Conservation (phyloP, 2,329 filamentous ascomycete genomes). For the Epichloe festucae region DNA sequence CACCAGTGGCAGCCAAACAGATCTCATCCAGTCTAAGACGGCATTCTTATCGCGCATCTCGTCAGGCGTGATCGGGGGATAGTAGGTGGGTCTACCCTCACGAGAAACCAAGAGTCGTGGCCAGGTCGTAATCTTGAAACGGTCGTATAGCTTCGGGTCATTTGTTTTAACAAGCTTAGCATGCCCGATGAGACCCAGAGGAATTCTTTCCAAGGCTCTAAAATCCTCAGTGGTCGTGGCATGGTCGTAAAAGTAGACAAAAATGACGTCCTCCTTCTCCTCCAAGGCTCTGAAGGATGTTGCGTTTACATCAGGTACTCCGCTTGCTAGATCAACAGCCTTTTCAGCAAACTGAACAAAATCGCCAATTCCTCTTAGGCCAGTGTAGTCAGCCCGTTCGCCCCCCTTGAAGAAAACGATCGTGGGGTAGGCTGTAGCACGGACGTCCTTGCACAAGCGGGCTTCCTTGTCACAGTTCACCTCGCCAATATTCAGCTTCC, state of each 20-base stretch:
- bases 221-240: conserved; percentile 92
- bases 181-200: conserved; percentile 78
- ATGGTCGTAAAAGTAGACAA: conserved; percentile 95
- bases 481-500: conserved; percentile 80
- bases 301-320: conserved; percentile 70
- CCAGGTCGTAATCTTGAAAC: conserved; percentile 95
- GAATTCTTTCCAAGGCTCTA: conserved; percentile 70
- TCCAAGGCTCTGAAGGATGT: conserved; percentile 69
- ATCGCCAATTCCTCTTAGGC: conserved; percentile 83
- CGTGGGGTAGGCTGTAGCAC: conserved; percentile 70
- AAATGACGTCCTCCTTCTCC: conserved; percentile 88
- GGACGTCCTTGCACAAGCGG: conserved; percentile 83
- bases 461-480: conserved; percentile 86
- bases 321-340: conserved; percentile 62
- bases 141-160: conserved; percentile 58
- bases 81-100: conserved; percentile 83
- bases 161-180: conserved; percentile 88
- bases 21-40: conserved; percentile 86
- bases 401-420: conserved; percentile 82
- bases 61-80: conserved; percentile 70
- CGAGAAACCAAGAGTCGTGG: conserved; percentile 83
- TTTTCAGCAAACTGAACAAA: conserved; percentile 78
- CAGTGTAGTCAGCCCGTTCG: conserved; percentile 85
- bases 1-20: conserved; percentile 90
- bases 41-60: conserved; percentile 80